These are phyloP conservation scores for Cyberlindnera subsufficiens DNA, from an alignment of 805 yeast species.

Conservation along the genomic window DNA sequence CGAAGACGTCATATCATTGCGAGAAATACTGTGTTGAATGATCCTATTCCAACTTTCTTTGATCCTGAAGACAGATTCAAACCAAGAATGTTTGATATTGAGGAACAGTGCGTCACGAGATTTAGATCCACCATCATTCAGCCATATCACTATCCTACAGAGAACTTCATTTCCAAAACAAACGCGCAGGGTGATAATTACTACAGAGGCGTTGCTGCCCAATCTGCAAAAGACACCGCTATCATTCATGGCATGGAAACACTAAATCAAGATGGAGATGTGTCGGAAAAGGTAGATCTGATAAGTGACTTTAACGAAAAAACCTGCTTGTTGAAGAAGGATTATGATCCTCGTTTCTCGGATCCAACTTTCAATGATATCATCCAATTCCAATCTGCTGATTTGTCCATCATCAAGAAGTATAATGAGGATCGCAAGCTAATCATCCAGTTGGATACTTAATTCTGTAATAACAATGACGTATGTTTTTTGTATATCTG, in stretches of 20 bases:
- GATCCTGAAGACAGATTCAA: constrained; percentile 12
- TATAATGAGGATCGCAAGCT: constrained; percentile 18
- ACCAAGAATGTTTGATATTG: constrained; percentile 14
- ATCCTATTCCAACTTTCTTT: constrained; percentile 16
- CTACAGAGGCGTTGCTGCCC: constrained; percentile 3
- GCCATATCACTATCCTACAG: constrained; percentile 17
- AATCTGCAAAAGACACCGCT: neutral
- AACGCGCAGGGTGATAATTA: neutral
- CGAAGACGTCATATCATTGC: constrained; percentile 16
- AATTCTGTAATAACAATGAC: neutral
- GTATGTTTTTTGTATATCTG: too few relatives aligned
- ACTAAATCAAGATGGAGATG: neutral
- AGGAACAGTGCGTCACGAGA: constrained; percentile 15
- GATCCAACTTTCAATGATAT: constrained; percentile 17
- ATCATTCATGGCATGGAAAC: constrained; percentile 1
- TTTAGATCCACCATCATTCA: constrained; percentile 13
- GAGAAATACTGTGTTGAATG: constrained; percentile 15
- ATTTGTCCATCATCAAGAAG: constrained; percentile 11
- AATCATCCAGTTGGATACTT: constrained; percentile 7
- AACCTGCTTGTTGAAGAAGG: constrained; percentile 13
- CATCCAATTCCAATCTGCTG: constrained; percentile 11
- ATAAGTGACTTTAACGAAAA: constrained; percentile 4
- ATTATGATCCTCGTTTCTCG: constrained; percentile 21
- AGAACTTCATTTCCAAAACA: constrained; percentile 1
- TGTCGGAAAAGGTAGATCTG: constrained; percentile 3